Percentiles rank a stretch among this genome's conserved stretches.
Conservation (phyloP, 1,284 basidiomycete genomes). For the Phellinidium pouzarii region DNA sequence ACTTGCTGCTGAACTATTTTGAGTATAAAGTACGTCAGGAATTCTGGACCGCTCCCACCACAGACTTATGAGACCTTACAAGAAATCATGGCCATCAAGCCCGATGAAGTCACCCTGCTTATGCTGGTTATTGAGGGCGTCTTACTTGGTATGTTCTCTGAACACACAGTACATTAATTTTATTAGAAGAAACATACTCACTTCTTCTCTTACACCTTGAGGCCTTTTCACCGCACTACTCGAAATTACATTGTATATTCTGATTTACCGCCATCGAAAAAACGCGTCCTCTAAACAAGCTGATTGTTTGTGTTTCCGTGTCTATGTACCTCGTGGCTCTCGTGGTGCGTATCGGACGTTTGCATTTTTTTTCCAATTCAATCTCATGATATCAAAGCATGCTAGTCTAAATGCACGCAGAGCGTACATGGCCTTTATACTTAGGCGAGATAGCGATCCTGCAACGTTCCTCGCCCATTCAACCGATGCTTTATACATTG, state of each 20-base stretch:
- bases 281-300: slow-evolving; percentile 16
- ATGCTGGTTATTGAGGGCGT: background rate
- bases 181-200: background rate
- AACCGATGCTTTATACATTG: slow-evolving; percentile 21
- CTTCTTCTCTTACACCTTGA: slow-evolving; percentile 1
- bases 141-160: background rate
- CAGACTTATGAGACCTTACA: no score
- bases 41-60: no score
- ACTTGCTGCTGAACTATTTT: no score
- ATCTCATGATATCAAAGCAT: slow-evolving; percentile 3
- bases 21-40: no score
- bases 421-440: slow-evolving; percentile 23
- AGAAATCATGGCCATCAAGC: background rate
- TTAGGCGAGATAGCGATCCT: slow-evolving; percentile 21
- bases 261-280: slow-evolving; percentile 14
- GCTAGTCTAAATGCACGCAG: slow-evolving; percentile 21
- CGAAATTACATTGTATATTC: slow-evolving; percentile 13
- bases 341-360: slow-evolving; percentile 21
- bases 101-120: background rate
- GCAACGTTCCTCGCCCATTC: slow-evolving; percentile 22
- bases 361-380: background rate
- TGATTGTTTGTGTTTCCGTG: slow-evolving; percentile 13
- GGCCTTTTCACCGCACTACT: slow-evolving; percentile 16
- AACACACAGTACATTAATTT: background rate
- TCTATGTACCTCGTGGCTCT: slow-evolving; percentile 17